Conservation (phyloP, 805 yeast species). For the Saccharomyces kudriavzevii region DNA sequence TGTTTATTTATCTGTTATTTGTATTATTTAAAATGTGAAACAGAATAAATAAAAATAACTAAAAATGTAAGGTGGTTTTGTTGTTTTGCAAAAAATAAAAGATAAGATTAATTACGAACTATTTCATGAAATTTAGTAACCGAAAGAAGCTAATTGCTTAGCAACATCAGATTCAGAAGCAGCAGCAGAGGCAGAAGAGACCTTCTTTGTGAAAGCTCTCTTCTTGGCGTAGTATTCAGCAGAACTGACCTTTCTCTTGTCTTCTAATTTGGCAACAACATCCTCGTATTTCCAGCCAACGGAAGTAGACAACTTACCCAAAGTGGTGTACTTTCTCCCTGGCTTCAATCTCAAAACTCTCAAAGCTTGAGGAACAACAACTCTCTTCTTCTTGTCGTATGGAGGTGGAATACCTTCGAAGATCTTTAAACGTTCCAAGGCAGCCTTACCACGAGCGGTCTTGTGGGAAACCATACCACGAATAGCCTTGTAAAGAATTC, state of each 20-base stretch:
- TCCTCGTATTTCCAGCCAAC: constrained; percentile 99
- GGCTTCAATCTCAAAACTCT: constrained; percentile 98
- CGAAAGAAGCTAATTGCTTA: constrained; percentile 89
- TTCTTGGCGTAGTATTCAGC: constrained; percentile 99
- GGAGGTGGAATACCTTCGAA: constrained; percentile 99
- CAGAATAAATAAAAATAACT: constrained; percentile 5
- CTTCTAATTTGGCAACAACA: constrained; percentile 94
- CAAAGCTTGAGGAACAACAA: constrained; percentile 98
- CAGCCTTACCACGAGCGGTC: constrained; percentile 99
- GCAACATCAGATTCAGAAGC: constrained; percentile 87
- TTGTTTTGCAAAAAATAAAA: constrained; percentile 11
- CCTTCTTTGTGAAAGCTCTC: constrained; percentile 92
- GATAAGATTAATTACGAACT: constrained; percentile 7
- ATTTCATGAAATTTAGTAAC: constrained; percentile 63
- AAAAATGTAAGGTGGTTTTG: constrained; percentile 3
- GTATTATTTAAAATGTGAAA: neutral
- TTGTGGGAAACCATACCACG: constrained; percentile 99
- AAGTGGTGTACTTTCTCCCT: constrained; percentile 99
- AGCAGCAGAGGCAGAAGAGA: constrained; percentile 75
- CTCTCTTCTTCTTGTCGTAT: constrained; percentile 99
- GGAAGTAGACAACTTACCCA: constrained; percentile 90
- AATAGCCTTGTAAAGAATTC: constrained; percentile 98
- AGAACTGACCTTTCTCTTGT: constrained; percentile 97
- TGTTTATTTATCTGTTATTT: constrained; percentile 4
- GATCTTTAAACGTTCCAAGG: constrained; percentile 97